Evolutionary conservation across 345 rosid genomes (phyloP), one percentile per base, ranked within the genome.

Genomic region (Citrus reticulata): DNA sequence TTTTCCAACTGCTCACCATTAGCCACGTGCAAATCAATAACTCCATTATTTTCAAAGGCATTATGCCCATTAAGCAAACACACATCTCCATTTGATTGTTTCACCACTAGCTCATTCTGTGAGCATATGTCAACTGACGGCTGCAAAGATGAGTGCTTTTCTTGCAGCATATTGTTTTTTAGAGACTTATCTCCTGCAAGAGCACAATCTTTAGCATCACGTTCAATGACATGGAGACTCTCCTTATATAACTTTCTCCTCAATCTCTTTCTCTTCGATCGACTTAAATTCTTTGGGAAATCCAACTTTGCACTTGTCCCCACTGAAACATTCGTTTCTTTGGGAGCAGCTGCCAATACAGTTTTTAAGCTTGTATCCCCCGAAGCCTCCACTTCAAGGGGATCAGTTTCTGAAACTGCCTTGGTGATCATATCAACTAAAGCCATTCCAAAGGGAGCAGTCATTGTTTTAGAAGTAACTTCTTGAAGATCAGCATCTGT

Each of bases 181-280:
- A 68, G 22, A 57, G 73, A 58, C 59, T 57, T 37, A 68, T 49
- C 60, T 46, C 25, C 46, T 20, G 16, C 35, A 58, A 58, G 22
- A 65, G 30, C 55, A n/a, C 58, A 39, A 77, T 25, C 62, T 54
- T 66, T 40, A 51, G 51, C 68, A 74, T 9, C 25, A n/a, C 16
- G 61, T 30, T 7, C 51, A 70, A 37, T 30, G 65, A 71, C 70
- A 64, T 17, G 55, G 10, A 1, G 51, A 69, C 13, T 63, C 66
- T 72, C 75, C 80, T 72, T 74, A 73, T 3, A 61, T 74, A 29
- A 57, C 80, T 30, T 71, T 70, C 27, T 75, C 62, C 61, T 51
- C 49, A 11, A 49, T n/a, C 30, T 51, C 75, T 74, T 65, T 63
- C 27, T 66, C 63, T 30, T 16, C 0, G 34, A 14, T 9, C 32